phyloP scores from a whole-genome alignment of 768 basidiomycete species.

The Podaxis rugospora region DNA sequence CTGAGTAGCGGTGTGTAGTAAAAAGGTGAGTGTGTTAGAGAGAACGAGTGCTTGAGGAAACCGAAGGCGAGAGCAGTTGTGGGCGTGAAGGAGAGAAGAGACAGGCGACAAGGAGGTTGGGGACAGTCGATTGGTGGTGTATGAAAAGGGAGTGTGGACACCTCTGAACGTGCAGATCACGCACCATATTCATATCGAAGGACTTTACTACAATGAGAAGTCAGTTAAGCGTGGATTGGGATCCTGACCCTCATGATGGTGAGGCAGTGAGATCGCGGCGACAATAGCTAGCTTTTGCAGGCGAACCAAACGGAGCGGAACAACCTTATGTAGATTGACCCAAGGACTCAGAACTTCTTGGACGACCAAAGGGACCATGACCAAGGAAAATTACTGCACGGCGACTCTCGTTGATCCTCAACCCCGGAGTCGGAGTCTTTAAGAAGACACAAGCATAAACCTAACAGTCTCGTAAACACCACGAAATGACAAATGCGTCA shows the following conservation, averaged over 20 bases:
- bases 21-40: neutral
- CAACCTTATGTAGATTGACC: no score
- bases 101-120: neutral
- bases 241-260: neutral
- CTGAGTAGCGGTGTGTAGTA: neutral
- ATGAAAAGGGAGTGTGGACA: neutral
- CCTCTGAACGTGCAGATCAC: neutral
- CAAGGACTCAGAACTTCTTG: no score
- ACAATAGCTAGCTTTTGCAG: neutral
- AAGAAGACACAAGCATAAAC: neutral
- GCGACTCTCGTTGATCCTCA: neutral
- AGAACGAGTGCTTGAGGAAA: neutral
- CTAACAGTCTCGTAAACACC: neutral
- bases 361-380: no score
- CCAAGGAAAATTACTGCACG: neutral
- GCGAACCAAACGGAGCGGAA: neutral
- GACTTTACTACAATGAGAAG: neutral
- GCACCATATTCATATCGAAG: neutral
- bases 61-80: neutral
- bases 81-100: neutral
- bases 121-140: neutral
- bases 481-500: neutral
- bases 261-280: neutral
- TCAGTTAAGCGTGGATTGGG: neutral
- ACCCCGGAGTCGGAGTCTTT: neutral